phyloP scores from a whole-genome alignment of 805 yeast genomes.

The Wickerhamiella allomyrinae region DNA sequence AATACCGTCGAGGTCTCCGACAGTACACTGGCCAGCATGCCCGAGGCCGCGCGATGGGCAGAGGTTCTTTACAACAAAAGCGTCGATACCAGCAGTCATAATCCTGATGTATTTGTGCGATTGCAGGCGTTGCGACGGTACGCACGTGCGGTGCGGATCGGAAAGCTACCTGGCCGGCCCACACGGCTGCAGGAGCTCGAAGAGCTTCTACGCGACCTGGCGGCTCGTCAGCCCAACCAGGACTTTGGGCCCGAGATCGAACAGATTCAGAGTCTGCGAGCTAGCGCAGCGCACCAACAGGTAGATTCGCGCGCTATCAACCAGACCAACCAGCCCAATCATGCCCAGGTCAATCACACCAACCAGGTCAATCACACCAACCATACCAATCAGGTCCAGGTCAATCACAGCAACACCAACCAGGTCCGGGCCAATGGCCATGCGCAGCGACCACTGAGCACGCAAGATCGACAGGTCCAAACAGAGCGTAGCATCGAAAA shows the following conservation, averaged over 20 bases:
- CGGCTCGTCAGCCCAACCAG: not conserved
- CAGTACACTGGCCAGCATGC: slow-evolving; percentile 4
- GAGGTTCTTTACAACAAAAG: not conserved
- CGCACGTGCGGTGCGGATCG: not conserved
- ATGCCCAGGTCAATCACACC: no score
- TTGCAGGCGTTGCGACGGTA: not conserved
- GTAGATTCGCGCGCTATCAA: not conserved
- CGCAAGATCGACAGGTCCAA: no score
- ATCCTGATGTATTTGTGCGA: not conserved
- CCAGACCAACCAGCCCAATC: no score
- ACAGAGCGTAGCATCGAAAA: slow-evolving; percentile 2
- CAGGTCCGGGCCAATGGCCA: not conserved
- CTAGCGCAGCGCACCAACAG: not conserved
- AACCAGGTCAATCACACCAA: no score
- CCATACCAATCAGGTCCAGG: no score
- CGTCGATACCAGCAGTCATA: not conserved
- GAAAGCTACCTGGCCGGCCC: not conserved
- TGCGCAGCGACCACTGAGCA: no score
- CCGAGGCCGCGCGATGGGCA: slow-evolving; percentile 10
- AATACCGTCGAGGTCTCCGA: slow-evolving; percentile 3
- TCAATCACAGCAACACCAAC: no score
- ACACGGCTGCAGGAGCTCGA: not conserved
- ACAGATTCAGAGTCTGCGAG: not conserved
- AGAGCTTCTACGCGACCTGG: not conserved
- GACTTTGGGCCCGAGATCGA: not conserved